phyloP scores from a whole-genome alignment of 202 grass and related monocot genomes.

The Elaeis oleifera region DNA sequence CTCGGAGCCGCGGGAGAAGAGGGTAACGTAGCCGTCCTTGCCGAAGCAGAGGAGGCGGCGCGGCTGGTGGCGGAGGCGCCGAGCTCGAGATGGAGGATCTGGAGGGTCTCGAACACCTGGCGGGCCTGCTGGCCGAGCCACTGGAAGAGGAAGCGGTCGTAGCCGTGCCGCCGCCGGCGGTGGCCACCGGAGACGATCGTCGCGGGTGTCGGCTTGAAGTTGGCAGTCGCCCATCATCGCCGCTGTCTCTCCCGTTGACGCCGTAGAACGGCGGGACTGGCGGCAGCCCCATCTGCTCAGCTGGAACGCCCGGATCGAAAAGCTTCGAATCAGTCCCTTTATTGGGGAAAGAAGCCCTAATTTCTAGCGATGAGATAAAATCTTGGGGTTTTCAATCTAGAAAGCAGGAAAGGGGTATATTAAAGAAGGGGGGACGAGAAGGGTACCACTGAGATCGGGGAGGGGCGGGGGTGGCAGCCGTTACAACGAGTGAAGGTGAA shows the following conservation, averaged over 20 bases:
- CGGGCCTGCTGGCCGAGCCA: constrained; percentile 42
- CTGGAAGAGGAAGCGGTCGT: constrained; percentile 29
- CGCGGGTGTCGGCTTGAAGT: constrained; percentile 29
- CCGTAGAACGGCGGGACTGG: constrained; percentile 31
- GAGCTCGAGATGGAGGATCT: too few relatives aligned
- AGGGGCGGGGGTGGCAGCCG: constrained; percentile 29
- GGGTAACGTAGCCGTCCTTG: constrained; percentile 37
- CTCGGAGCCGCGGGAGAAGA: constrained; percentile 27
- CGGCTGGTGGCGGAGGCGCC: constrained; percentile 2
- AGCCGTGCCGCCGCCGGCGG: neutral
- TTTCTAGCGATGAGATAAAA: too few relatives aligned
- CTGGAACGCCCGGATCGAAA: constrained; percentile 1
- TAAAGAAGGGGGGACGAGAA: too few relatives aligned
- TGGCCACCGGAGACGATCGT: neutral
- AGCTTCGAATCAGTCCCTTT: too few relatives aligned
- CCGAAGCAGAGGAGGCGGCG: constrained; percentile 33
- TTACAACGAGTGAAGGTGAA: constrained; percentile 24
- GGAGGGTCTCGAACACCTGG: constrained; percentile 30
- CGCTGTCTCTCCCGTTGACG: constrained; percentile 25
- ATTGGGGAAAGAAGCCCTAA: too few relatives aligned
- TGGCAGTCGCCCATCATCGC: constrained; percentile 22
- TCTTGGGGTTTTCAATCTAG: neutral
- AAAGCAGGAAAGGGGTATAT: neutral
- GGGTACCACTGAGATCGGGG: constrained; percentile 39
- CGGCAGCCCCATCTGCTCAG: constrained; percentile 36